A percentile compares a stretch with the other conserved stretches of the same genome.
Conservation (phyloP, 2,329 filamentous ascomycete genomes). For the Sporothrix mexicana region DNA sequence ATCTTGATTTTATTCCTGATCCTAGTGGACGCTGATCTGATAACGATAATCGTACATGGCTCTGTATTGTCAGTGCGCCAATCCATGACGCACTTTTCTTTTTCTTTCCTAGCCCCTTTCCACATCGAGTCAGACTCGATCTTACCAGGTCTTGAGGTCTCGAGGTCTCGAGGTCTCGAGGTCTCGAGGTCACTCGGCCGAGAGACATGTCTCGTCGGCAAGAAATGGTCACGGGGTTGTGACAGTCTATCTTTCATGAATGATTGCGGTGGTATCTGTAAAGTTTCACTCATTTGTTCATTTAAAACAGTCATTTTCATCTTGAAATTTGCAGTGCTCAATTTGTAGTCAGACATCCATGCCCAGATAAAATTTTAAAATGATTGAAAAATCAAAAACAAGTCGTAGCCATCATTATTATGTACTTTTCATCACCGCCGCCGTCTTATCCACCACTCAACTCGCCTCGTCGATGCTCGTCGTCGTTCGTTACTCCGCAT, state of each 20-base stretch:
- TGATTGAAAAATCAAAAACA: slow-evolving; percentile 1
- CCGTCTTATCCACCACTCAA: neutral
- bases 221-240: too few species aligned
- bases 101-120: too few species aligned
- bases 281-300: too few species aligned
- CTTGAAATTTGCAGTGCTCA: neutral
- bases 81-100: too few species aligned
- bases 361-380: neutral
- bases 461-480: neutral
- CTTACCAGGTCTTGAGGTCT: too few species aligned
- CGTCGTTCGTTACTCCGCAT: slow-evolving; percentile 74
- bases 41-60: slow-evolving; percentile 20
- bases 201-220: too few species aligned
- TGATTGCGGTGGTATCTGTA: too few species aligned
- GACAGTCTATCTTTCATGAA: too few species aligned
- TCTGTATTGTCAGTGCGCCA: neutral
- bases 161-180: too few species aligned
- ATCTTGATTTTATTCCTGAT: neutral
- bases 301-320: too few species aligned
- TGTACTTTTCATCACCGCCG: neutral
- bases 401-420: slow-evolving; percentile 17
- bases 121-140: too few species aligned
- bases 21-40: neutral
- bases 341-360: neutral
- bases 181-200: too few species aligned